These are phyloP conservation scores for Themeda triandra DNA, from an alignment of 176 grass and related monocot species.

Conservation along the genomic window DNA sequence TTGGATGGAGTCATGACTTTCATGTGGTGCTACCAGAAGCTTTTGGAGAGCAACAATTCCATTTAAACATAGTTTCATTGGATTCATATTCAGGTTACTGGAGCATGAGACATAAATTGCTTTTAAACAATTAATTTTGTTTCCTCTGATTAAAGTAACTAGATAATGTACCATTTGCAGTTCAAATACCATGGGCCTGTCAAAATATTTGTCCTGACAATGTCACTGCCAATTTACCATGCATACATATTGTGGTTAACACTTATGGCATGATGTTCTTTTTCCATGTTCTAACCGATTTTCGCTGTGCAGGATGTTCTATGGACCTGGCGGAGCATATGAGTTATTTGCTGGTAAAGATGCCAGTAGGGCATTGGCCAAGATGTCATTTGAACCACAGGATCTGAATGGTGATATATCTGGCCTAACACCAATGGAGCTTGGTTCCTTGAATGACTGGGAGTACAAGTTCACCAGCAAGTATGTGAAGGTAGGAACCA, in stretches of 20 bases:
- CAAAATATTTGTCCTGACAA: background rate
- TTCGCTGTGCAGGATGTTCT: conserved; percentile 70
- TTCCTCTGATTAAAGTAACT: background rate
- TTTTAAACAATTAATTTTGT: too few species aligned
- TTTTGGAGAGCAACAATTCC: background rate
- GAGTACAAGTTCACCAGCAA: conserved; percentile 78
- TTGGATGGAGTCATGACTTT: background rate
- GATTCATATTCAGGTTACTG: background rate
- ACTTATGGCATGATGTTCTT: background rate
- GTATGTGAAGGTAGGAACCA: conserved; percentile 70
- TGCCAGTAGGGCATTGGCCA: conserved; percentile 77
- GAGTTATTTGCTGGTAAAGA: conserved; percentile 79
- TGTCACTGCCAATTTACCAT: background rate
- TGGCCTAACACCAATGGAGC: conserved; percentile 63
- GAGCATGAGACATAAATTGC: background rate
- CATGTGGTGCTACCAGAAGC: background rate
- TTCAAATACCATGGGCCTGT: background rate
- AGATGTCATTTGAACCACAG: conserved; percentile 79
- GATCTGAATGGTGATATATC: conserved; percentile 79
- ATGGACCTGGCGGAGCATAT: conserved; percentile 84
- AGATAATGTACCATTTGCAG: background rate
- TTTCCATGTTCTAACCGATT: conserved; percentile 11
- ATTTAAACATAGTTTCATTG: background rate
- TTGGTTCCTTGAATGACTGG: conserved; percentile 72
- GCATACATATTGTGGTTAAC: background rate